Conservation (phyloP, 2,329 filamentous ascomycete species). For the Blumeriella jaapii region DNA sequence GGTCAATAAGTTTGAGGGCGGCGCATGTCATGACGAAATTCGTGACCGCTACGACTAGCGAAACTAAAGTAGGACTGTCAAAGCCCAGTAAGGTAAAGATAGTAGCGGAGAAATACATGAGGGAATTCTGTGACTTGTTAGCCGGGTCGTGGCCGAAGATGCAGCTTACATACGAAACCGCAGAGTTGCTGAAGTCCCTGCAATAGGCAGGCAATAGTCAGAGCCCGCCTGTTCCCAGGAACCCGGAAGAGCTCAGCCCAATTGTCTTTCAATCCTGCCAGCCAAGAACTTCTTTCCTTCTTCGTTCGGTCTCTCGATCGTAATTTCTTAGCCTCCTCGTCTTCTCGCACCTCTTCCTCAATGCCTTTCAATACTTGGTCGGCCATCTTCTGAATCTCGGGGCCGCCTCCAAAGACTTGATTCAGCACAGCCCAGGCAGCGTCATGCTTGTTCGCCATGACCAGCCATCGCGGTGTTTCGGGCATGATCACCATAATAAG, state of each 20-base stretch:
- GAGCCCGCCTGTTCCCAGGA: slow-evolving; percentile 57
- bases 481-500: slow-evolving; percentile 61
- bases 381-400: slow-evolving; percentile 36
- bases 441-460: slow-evolving; percentile 50
- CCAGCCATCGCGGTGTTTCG: slow-evolving; percentile 81
- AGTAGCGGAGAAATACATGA: slow-evolving; percentile 86
- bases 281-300: slow-evolving; percentile 16
- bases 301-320: slow-evolving; percentile 17
- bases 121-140: slow-evolving; percentile 48
- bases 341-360: slow-evolving; percentile 62
- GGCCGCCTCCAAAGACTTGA: slow-evolving; percentile 46
- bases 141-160: background rate
- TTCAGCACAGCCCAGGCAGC: slow-evolving; percentile 55
- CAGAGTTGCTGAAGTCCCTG: slow-evolving; percentile 84
- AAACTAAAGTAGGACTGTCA: slow-evolving; percentile 65
- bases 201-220: slow-evolving; percentile 75
- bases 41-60: slow-evolving; percentile 68
- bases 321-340: slow-evolving; percentile 38
- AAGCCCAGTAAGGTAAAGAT: slow-evolving; percentile 73
- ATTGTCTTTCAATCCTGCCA: slow-evolving; percentile 27
- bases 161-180: slow-evolving; percentile 51
- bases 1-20: slow-evolving; percentile 67
- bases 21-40: slow-evolving; percentile 73
- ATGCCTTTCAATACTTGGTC: slow-evolving; percentile 56
- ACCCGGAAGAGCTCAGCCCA: slow-evolving; percentile 44